Conservation (phyloP, 2,329 filamentous ascomycete genomes). For the Fusarium protoensiforme region DNA sequence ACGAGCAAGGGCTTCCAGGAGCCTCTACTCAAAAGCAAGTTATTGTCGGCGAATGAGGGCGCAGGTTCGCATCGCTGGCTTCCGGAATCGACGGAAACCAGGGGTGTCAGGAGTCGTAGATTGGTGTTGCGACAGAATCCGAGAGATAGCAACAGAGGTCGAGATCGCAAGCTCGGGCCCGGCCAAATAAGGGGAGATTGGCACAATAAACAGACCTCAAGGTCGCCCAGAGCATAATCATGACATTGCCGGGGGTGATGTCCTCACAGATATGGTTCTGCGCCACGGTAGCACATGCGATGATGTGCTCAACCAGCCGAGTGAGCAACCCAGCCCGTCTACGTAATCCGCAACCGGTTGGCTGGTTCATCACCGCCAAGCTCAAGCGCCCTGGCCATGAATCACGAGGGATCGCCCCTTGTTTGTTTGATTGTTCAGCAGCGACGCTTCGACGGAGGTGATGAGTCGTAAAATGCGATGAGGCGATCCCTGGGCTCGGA, state of each 20-base stretch:
- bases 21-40: not conserved
- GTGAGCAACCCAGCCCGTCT: conserved; percentile 29
- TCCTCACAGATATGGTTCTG: conserved; percentile 28
- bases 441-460: not conserved
- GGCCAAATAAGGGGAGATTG: not conserved
- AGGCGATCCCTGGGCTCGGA: conserved; percentile 21
- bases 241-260: conserved; percentile 17
- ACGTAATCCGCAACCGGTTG: conserved; percentile 13
- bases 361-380: not conserved
- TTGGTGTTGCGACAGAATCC: conserved; percentile 8
- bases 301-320: conserved; percentile 36
- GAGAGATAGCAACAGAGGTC: conserved; percentile 15
- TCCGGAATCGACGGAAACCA: conserved; percentile 17
- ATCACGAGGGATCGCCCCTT: not conserved
- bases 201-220: conserved; percentile 4
- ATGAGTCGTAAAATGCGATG: conserved; percentile 11
- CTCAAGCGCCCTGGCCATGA: conserved; percentile 14
- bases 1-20: not conserved
- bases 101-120: not conserved
- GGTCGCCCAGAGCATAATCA: conserved; percentile 2
- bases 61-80: not conserved
- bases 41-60: not conserved
- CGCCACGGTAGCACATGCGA: conserved; percentile 20
- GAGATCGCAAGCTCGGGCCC: conserved; percentile 3
- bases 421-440: conserved; percentile 9